Base-by-base conservation (phyloP, 2,329 filamentous ascomycete species). In the Geosmithia flava region DNA sequence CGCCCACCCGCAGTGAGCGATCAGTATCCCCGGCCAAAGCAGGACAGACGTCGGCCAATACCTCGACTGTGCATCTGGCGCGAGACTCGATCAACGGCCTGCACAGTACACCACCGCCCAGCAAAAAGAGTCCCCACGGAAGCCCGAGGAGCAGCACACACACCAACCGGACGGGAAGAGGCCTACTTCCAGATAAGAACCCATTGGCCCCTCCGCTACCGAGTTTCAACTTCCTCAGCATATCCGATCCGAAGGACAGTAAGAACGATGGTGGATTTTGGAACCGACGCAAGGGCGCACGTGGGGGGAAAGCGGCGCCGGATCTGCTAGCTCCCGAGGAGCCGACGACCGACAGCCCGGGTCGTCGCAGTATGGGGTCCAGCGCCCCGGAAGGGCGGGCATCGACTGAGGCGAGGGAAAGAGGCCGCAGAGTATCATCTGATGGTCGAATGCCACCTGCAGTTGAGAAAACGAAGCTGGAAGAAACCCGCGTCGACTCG, bases 21-120 rank as follows among this genome's bases (percentile, higher is more conserved):
- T 81, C 77, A 2, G 56, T 74, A 3, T 81, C 78, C 2, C 78
- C 79, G 0, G 68, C 56, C 45, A 78, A 76, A 51, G 53, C 62
- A 7, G 58, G 53, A 19, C 61, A 63, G 7, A 59, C 65, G 1
- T 62, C 71, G 0, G 49, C 66, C 19, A 64, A 64, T 48, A 53
- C 58, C 1, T 67, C 62, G 17, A 59, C 59, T 1, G 62, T 60
- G 2, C 74, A 67, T 27, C 54, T 69, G 7, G 66, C 70, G 1
- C 69, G 70, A 10, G 73, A 74, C 42, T 68, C 70, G 2, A 64
- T 72, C 37, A 71, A 59, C 49, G 66, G 67, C 48, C 69, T 68
- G 0, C 73, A 72, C 48, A 27, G 52, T 19, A 65, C 62, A 16
- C 55, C 58, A 16, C 55, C 58, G 2, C 23, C 23, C 8, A 27